Percentiles rank a stretch among this genome's conserved stretches.
Conservation (phyloP, 148 eudicot species). For the Silene uniflora region DNA sequence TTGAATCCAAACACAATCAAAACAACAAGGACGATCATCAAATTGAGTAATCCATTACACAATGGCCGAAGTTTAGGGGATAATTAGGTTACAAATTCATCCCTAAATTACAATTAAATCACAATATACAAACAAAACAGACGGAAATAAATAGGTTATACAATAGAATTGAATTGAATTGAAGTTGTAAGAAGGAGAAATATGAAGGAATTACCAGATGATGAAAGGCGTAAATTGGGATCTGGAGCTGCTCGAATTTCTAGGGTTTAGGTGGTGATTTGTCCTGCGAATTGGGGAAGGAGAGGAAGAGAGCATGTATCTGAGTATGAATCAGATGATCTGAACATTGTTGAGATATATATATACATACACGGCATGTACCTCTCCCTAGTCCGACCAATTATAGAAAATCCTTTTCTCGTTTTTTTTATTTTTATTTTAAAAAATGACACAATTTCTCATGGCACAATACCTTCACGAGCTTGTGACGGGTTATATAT, state of each 20-base stretch:
- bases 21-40: background rate
- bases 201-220: background rate
- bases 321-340: background rate
- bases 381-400: background rate
- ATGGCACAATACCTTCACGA: too few relatives aligned
- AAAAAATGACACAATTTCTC: too few relatives aligned
- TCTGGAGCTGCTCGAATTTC: background rate
- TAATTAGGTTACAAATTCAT: too few relatives aligned
- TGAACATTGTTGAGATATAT: background rate
- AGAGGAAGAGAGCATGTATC: background rate
- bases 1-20: background rate
- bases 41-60: background rate
- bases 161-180: too few relatives aligned
- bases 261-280: background rate
- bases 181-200: background rate
- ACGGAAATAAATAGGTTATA: too few relatives aligned
- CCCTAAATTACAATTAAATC: background rate
- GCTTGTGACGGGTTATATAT: too few relatives aligned
- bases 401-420: background rate
- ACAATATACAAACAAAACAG: too few relatives aligned
- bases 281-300: background rate
- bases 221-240: background rate
- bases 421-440: too few relatives aligned
- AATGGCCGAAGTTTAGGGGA: background rate
- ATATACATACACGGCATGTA: background rate